Conservation (phyloP, 768 basidiomycete genomes). For the Mycena capillaripes region DNA sequence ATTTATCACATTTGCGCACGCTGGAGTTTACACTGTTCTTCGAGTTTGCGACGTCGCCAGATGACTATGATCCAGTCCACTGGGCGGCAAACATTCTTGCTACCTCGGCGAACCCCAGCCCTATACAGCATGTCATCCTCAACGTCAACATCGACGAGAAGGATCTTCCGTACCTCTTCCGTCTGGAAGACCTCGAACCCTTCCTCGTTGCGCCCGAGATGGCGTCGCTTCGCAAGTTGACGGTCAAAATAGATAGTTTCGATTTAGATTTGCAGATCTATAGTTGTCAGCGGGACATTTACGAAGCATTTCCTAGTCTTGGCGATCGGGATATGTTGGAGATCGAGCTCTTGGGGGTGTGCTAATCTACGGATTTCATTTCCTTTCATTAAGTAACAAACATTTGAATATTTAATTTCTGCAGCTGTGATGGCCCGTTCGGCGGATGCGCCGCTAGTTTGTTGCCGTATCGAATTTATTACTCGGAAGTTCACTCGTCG, state of each 20-base stretch:
- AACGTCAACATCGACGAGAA: conserved; percentile 22
- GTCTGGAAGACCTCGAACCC: conserved; percentile 5
- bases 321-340: neutral
- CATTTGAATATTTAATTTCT: too few relatives aligned
- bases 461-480: too few relatives aligned
- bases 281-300: conserved; percentile 7
- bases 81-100: conserved; percentile 19
- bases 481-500: too few relatives aligned
- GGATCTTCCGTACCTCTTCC: conserved; percentile 14
- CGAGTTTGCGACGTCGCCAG: conserved; percentile 1
- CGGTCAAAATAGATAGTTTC: conserved; percentile 12
- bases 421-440: too few relatives aligned
- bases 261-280: conserved; percentile 19
- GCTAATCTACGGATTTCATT: neutral
- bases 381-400: too few relatives aligned
- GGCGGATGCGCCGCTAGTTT: too few relatives aligned
- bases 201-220: conserved; percentile 12
- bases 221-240: conserved; percentile 7
- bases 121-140: conserved; percentile 17
- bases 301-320: conserved; percentile 12
- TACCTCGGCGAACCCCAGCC: neutral
- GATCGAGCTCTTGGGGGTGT: conserved; percentile 9
- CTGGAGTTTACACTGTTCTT: conserved; percentile 21
- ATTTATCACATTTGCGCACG: conserved; percentile 12
- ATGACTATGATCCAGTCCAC: conserved; percentile 12